Evolutionary conservation across 1,284 basidiomycete genomes (phyloP).

Genomic region (Marasmius oreades): DNA sequence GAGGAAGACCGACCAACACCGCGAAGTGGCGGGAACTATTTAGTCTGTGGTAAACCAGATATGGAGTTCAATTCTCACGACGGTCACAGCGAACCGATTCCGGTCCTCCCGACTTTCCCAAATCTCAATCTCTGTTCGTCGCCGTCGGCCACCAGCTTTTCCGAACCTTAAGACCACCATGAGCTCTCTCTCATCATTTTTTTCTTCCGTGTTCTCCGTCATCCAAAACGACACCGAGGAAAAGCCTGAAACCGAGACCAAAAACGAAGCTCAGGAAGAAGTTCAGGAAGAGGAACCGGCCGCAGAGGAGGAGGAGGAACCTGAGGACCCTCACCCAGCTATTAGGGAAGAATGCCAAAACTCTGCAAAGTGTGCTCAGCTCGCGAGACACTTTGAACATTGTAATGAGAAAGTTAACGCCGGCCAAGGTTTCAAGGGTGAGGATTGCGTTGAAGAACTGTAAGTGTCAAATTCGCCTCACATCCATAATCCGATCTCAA

Average conservation of each 20-base stretch:
- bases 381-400: conserved; percentile 85
- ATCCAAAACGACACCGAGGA: conserved; percentile 54
- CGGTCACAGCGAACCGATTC: not conserved
- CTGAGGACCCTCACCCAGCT: conserved; percentile 73
- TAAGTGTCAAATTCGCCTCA: conserved; percentile 30
- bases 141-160: not conserved
- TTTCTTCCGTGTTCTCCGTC: conserved; percentile 59
- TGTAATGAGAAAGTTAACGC: conserved; percentile 84
- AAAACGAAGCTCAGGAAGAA: conserved; percentile 34
- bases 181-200: conserved; percentile 48
- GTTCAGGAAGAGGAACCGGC: conserved; percentile 34
- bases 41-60: too few species aligned
- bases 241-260: conserved; percentile 35
- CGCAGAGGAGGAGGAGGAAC: conserved; percentile 61
- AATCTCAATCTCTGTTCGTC: not conserved
- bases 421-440: conserved; percentile 81
- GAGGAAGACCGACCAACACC: too few species aligned
- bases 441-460: conserved; percentile 92
- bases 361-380: conserved; percentile 62
- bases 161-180: conserved; percentile 1
- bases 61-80: not conserved
- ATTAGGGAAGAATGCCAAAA: conserved; percentile 77
- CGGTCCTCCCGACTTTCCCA: not conserved
- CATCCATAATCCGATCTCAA: conserved; percentile 7
- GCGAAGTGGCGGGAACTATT: too few species aligned